Conservation (phyloP, 1,284 basidiomycete genomes). For the Sanguinoderma infundibulare region DNA sequence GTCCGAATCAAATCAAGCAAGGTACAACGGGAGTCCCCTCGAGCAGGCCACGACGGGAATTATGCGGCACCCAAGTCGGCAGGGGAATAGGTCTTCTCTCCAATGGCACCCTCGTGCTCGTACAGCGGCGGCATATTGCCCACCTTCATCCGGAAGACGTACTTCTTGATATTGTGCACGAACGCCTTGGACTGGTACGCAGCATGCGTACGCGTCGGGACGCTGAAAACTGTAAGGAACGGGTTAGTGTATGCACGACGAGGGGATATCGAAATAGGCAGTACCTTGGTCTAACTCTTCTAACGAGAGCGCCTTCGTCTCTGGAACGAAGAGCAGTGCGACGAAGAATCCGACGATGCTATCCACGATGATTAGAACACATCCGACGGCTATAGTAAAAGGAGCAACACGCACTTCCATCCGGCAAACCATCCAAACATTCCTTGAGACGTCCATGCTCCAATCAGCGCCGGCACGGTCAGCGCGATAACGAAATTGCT, state of each 20-base stretch:
- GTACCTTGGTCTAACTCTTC: slow-evolving; percentile 57
- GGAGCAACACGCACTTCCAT: slow-evolving; percentile 33
- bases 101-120: slow-evolving; percentile 12
- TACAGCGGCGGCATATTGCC: slow-evolving; percentile 45
- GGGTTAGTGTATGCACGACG: no score
- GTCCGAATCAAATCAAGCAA: background rate
- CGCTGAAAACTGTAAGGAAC: slow-evolving; percentile 54
- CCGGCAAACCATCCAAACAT: slow-evolving; percentile 63
- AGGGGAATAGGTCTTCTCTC: background rate
- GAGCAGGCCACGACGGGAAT: background rate
- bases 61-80: background rate
- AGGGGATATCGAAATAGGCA: background rate
- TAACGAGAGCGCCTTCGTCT: slow-evolving; percentile 77
- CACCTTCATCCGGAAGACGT: slow-evolving; percentile 49
- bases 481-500: slow-evolving; percentile 65
- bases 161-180: slow-evolving; percentile 57
- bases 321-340: slow-evolving; percentile 67
- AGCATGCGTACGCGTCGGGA: slow-evolving; percentile 62
- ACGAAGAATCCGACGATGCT: slow-evolving; percentile 50
- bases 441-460: slow-evolving; percentile 63
- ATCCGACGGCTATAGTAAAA: background rate
- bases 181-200: slow-evolving; percentile 59
- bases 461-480: slow-evolving; percentile 65
- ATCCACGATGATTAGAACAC: background rate
- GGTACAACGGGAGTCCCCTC: background rate